These are phyloP conservation scores for Phalaenopsis equestris DNA, from an alignment of 106 monocot genomes.

Conservation along the genomic window DNA sequence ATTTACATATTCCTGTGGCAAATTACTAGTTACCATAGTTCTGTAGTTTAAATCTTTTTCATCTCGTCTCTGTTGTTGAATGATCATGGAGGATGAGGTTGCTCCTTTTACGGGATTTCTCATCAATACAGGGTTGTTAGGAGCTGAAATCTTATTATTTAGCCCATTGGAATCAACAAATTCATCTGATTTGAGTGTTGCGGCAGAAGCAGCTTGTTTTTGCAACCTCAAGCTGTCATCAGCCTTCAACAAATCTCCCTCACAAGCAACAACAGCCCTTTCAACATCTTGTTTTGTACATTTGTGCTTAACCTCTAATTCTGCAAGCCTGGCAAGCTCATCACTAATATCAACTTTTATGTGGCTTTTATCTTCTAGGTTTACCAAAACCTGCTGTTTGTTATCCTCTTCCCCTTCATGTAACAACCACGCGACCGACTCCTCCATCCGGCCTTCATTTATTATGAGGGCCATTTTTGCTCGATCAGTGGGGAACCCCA, in stretches of 20 bases:
- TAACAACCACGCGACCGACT: constrained; percentile 73
- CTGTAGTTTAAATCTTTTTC: constrained; percentile 43
- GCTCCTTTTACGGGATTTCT: constrained; percentile 13
- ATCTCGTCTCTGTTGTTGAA: constrained; percentile 37
- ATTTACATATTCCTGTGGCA: neutral
- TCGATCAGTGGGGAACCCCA: constrained; percentile 73
- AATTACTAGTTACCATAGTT: neutral
- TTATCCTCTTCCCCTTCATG: constrained; percentile 37
- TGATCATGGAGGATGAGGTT: neutral
- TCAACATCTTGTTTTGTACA: constrained; percentile 86
- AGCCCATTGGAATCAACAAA: constrained; percentile 7
- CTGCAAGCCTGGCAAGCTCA: constrained; percentile 58
- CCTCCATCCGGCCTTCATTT: constrained; percentile 68
- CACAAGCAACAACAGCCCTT: constrained; percentile 64
- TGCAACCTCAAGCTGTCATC: constrained; percentile 45
- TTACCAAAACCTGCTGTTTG: constrained; percentile 24
- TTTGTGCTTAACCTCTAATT: constrained; percentile 51
- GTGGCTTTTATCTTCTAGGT: constrained; percentile 24
- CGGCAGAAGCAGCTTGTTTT: constrained; percentile 33
- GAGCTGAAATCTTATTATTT: neutral
- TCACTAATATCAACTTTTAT: constrained; percentile 73
- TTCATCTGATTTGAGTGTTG: constrained; percentile 18
- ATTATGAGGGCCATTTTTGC: constrained; percentile 75
- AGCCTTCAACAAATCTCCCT: constrained; percentile 75
- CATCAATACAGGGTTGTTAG: neutral